A percentile compares a stretch with the other conserved stretches of the same genome.
Conservation (phyloP, 2,329 filamentous ascomycete species). For the Colletotrichum acutatum region DNA sequence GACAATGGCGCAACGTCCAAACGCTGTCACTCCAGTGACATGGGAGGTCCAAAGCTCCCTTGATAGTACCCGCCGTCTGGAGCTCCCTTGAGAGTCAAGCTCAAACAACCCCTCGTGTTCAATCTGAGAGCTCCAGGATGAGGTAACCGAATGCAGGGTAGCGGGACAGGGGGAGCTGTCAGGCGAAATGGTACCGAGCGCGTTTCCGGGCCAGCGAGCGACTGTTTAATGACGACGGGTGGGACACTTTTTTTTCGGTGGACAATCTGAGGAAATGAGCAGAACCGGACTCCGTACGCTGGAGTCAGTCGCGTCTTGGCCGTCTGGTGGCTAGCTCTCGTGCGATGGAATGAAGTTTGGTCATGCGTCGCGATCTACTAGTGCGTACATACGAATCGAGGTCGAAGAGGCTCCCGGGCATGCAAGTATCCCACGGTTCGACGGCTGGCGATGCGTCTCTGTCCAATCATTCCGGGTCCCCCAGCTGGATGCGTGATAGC, state of each 20-base stretch:
- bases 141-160: slow-evolving; percentile 30
- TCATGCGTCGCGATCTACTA: not conserved
- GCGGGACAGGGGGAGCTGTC: slow-evolving; percentile 31
- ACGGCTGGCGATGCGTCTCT: not conserved
- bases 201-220: slow-evolving; percentile 33
- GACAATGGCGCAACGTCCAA: slow-evolving; percentile 2
- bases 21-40: not conserved
- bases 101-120: slow-evolving; percentile 27
- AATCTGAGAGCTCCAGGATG: slow-evolving; percentile 28
- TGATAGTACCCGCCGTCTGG: not conserved
- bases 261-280: slow-evolving; percentile 27
- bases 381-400: not conserved
- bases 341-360: not conserved
- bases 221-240: slow-evolving; percentile 29
- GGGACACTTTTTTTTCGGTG: slow-evolving; percentile 1
- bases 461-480: slow-evolving; percentile 5
- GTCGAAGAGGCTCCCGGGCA: not conserved
- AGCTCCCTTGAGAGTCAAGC: slow-evolving; percentile 10
- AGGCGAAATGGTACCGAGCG: slow-evolving; percentile 33
- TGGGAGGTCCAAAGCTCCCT: slow-evolving; percentile 6
- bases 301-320: slow-evolving; percentile 4
- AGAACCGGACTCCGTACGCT: not conserved
- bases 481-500: not conserved
- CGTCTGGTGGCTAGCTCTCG: not conserved
- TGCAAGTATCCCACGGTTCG: not conserved